Conservation (phyloP, 495 filamentous ascomycete species). For the Xylaria longipes region DNA sequence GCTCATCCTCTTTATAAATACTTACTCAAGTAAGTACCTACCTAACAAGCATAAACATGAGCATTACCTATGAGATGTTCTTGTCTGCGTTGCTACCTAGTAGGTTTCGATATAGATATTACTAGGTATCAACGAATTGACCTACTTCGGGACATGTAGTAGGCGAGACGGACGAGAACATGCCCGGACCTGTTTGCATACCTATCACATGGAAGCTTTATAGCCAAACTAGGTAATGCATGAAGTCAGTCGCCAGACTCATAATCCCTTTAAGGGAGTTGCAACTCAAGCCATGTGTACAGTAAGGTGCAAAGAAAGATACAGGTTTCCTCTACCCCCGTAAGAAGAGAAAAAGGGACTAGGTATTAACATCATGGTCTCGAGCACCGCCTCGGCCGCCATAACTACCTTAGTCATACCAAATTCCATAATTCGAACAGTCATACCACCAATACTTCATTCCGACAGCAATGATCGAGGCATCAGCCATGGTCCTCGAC, state of each 20-base stretch:
- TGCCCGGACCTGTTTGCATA: background rate
- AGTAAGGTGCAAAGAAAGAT: background rate
- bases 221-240: background rate
- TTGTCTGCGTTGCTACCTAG: too few species aligned
- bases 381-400: background rate
- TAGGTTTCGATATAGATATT: too few species aligned
- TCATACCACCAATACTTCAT: background rate
- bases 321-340: background rate
- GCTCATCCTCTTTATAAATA: background rate
- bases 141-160: background rate
- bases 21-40: too few species aligned
- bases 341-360: background rate
- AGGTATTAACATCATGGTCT: background rate
- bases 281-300: background rate
- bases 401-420: background rate
- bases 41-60: too few species aligned
- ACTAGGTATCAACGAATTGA: too few species aligned
- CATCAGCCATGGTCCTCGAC: background rate
- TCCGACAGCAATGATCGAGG: background rate
- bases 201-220: background rate
- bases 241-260: background rate
- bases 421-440: background rate
- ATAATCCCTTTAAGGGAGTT: background rate
- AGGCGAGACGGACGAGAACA: background rate
- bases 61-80: background rate